These are phyloP conservation scores for Fusarium sp. DNA, from an alignment of 2,329 filamentous ascomycete species.

Conservation along the genomic window DNA sequence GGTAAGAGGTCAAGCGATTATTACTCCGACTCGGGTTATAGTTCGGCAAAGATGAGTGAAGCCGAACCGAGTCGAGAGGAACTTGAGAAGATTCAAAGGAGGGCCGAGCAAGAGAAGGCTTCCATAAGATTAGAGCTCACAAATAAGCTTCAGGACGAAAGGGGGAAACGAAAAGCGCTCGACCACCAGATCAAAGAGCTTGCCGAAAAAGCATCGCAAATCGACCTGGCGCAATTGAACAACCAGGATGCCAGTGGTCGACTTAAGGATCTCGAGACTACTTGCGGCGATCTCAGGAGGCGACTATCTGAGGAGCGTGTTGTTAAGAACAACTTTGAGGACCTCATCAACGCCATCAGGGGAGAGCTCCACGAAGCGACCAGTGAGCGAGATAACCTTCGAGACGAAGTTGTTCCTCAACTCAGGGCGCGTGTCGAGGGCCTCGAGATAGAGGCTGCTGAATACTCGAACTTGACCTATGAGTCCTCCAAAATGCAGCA, in stretches of 20 bases:
- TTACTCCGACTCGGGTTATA: conserved; percentile 94
- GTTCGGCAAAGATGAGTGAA: conserved; percentile 81
- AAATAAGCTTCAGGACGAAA: conserved; percentile 87
- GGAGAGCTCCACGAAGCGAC: conserved; percentile 83
- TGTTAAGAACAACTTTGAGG: conserved; percentile 93
- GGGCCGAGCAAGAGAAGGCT: conserved; percentile 90
- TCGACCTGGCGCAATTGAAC: conserved; percentile 65
- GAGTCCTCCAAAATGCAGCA: conserved; percentile 88
- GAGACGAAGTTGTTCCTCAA: conserved; percentile 86
- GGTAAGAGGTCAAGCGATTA: conserved; percentile 93
- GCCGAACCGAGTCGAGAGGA: conserved; percentile 72
- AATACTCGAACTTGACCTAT: conserved; percentile 78
- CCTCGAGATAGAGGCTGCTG: conserved; percentile 77
- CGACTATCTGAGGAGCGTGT: conserved; percentile 85
- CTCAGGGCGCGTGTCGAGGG: conserved; percentile 80
- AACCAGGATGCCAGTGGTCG: conserved; percentile 66
- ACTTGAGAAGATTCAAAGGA: conserved; percentile 82
- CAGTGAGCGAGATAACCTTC: conserved; percentile 90
- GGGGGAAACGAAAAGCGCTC: conserved; percentile 76
- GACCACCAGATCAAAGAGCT: conserved; percentile 87
- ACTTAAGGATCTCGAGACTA: conserved; percentile 80
- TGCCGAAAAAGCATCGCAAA: conserved; percentile 78
- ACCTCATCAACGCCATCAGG: conserved; percentile 84
- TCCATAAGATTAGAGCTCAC: conserved; percentile 86
- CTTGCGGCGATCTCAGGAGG: conserved; percentile 83